These are phyloP conservation scores for Claviceps spartinae DNA, from an alignment of 2,329 filamentous ascomycete species.

Conservation along the genomic window DNA sequence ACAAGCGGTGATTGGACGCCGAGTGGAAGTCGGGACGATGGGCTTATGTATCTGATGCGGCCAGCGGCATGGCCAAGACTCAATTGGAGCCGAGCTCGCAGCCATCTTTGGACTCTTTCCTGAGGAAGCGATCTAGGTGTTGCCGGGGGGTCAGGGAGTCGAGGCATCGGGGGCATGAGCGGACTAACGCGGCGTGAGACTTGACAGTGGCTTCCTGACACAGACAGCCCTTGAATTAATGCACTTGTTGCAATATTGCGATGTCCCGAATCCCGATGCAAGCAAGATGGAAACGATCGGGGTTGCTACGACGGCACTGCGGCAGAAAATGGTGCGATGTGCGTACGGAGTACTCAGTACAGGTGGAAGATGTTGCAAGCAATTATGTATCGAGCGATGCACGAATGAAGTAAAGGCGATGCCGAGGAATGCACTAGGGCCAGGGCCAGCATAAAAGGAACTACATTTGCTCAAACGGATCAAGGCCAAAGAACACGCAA, in stretches of 20 bases:
- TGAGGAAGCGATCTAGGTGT: background rate
- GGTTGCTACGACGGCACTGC: background rate
- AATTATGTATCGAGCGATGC: background rate
- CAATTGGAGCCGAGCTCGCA: background rate
- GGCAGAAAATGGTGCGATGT: background rate
- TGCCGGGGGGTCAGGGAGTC: background rate
- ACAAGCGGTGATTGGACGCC: conserved; percentile 5
- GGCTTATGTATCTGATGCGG: background rate
- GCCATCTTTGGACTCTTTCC: background rate
- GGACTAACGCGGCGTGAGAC: conserved; percentile 1
- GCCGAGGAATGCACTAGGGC: background rate
- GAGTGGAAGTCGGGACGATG: background rate
- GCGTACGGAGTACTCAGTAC: background rate
- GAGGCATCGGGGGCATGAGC: background rate
- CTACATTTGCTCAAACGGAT: background rate
- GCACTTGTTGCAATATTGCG: background rate
- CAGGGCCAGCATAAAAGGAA: background rate
- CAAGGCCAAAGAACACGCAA: background rate
- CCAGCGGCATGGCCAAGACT: background rate
- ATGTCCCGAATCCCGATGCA: background rate
- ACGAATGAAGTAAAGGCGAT: background rate
- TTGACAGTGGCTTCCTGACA: conserved; percentile 1
- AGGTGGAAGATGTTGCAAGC: background rate
- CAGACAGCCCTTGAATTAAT: background rate
- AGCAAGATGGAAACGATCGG: background rate